A percentile compares a stretch with the other conserved stretches of the same genome.
These are phyloP conservation scores for Protostelium mycophagum DNA, from an alignment of 78 protist genomes.

Conservation along the genomic window DNA sequence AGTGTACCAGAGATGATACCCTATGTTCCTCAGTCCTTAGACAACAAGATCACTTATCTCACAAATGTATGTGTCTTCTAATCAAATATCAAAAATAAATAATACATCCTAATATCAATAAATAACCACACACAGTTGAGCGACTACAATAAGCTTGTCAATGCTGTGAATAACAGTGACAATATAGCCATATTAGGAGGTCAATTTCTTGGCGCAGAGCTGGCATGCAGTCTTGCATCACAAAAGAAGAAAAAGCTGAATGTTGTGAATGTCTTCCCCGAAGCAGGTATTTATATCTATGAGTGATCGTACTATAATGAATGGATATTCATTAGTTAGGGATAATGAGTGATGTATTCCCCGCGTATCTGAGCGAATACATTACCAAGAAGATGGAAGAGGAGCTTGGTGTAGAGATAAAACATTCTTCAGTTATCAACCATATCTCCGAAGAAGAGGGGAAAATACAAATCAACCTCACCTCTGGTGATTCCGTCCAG, in stretches of 20 bases:
- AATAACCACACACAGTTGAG: constrained; percentile 23
- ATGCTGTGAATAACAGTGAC: constrained; percentile 2
- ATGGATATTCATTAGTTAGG: neutral
- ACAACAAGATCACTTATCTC: constrained; percentile 33
- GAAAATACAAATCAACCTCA: constrained; percentile 19
- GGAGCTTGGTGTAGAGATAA: constrained; percentile 23
- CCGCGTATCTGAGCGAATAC: constrained; percentile 48
- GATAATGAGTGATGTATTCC: constrained; percentile 39
- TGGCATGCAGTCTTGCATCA: constrained; percentile 52
- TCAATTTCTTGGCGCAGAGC: constrained; percentile 82
- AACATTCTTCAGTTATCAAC: constrained; percentile 11
- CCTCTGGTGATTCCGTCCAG: constrained; percentile 20
- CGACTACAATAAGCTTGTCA: constrained; percentile 56
- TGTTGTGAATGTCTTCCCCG: constrained; percentile 73
- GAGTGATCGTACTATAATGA: neutral
- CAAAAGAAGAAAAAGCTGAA: constrained; percentile 8
- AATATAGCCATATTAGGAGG: constrained; percentile 77
- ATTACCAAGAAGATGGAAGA: constrained; percentile 29
- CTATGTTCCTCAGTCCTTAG: constrained; percentile 1
- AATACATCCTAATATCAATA: neutral
- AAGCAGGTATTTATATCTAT: constrained; percentile 16
- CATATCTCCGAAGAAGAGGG: constrained; percentile 7
- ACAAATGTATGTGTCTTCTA: constrained; percentile 32
- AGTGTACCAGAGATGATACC: constrained; percentile 65
- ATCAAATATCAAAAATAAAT: neutral